Evolutionary conservation across 768 basidiomycete genomes (phyloP).

Genomic region (Coprinopsis marcescibilis): DNA sequence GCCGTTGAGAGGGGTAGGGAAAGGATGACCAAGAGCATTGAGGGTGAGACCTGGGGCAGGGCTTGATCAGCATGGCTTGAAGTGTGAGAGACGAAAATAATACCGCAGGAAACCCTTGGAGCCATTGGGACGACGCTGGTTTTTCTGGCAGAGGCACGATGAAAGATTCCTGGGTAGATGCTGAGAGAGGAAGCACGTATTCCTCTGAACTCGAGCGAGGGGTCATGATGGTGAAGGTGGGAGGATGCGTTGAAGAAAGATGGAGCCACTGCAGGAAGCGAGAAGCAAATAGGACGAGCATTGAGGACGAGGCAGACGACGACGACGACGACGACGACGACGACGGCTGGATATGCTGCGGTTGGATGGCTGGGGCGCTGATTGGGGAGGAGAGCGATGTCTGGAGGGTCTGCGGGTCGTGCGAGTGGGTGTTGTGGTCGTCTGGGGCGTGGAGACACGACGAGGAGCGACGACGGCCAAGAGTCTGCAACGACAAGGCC

Average conservation of each 20-base stretch:
- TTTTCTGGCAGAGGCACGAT: constrained; percentile 39
- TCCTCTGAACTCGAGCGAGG: constrained; percentile 39
- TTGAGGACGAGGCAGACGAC: constrained; percentile 29
- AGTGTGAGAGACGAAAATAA: constrained; percentile 5
- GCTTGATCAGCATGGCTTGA: constrained; percentile 1
- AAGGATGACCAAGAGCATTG: constrained; percentile 40
- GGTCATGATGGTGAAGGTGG: constrained; percentile 35
- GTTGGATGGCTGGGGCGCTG: constrained; percentile 15
- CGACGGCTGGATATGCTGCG: constrained; percentile 9
- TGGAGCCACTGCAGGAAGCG: constrained; percentile 51
- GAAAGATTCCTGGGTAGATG: constrained; percentile 30
- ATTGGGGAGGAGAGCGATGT: constrained; percentile 3
- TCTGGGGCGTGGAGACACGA: constrained; percentile 32
- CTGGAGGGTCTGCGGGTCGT: constrained; percentile 7
- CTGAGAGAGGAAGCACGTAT: constrained; percentile 27
- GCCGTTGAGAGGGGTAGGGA: constrained; percentile 65
- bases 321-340: constrained; percentile 7
- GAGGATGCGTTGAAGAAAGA: constrained; percentile 32
- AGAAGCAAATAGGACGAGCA: constrained; percentile 46
- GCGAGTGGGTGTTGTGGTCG: constrained; percentile 14
- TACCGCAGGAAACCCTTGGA: constrained; percentile 28
- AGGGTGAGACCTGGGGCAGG: constrained; percentile 28
- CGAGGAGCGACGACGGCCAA: constrained; percentile 50
- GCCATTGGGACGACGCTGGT: constrained; percentile 17
- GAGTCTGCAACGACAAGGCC: constrained; percentile 42